A percentile compares a stretch with the other conserved stretches of the same genome.
These are phyloP conservation scores for Rhododendron mucronatum DNA, from an alignment of 148 eudicot genomes.

Conservation along the genomic window DNA sequence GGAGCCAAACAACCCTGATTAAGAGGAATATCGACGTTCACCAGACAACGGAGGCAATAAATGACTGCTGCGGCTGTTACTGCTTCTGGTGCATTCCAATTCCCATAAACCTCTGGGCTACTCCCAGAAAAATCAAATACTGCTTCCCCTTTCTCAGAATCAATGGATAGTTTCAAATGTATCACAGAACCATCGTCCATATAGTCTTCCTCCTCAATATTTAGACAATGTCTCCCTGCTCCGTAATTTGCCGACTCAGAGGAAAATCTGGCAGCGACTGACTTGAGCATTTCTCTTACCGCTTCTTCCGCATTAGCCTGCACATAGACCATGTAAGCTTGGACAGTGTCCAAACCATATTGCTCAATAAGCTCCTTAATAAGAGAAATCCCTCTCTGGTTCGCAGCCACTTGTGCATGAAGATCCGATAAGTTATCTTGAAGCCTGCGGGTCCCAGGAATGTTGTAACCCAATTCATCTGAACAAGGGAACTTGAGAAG, in stretches of 20 bases:
- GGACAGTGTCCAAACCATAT: slow-evolving; percentile 74
- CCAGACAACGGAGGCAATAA: slow-evolving; percentile 89
- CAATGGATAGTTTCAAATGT: slow-evolving; percentile 73
- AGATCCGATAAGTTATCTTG: slow-evolving; percentile 95
- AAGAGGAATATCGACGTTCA: slow-evolving; percentile 86
- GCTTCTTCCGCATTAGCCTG: slow-evolving; percentile 88
- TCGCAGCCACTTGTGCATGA: slow-evolving; percentile 95
- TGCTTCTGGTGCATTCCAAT: slow-evolving; percentile 98
- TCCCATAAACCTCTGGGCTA: slow-evolving; percentile 94
- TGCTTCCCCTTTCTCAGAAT: slow-evolving; percentile 73
- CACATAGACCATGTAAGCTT: slow-evolving; percentile 89
- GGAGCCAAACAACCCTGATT: slow-evolving; percentile 98
- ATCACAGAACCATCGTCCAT: slow-evolving; percentile 96
- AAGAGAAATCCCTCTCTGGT: slow-evolving; percentile 95
- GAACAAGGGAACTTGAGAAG: slow-evolving; percentile 63
- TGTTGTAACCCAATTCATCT: slow-evolving; percentile 50
- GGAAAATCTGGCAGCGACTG: slow-evolving; percentile 63
- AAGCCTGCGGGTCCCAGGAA: slow-evolving; percentile 89
- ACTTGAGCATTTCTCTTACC: slow-evolving; percentile 94
- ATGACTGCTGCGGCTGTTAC: slow-evolving; percentile 93
- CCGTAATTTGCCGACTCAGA: slow-evolving; percentile 19
- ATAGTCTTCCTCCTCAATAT: slow-evolving; percentile 90
- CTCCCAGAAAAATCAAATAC: slow-evolving; percentile 79
- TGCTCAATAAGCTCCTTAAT: slow-evolving; percentile 96
- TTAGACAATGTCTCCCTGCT: slow-evolving; percentile 27